Conservation (phyloP, 1,284 basidiomycete genomes). For the Xerocomus amazonicus region DNA sequence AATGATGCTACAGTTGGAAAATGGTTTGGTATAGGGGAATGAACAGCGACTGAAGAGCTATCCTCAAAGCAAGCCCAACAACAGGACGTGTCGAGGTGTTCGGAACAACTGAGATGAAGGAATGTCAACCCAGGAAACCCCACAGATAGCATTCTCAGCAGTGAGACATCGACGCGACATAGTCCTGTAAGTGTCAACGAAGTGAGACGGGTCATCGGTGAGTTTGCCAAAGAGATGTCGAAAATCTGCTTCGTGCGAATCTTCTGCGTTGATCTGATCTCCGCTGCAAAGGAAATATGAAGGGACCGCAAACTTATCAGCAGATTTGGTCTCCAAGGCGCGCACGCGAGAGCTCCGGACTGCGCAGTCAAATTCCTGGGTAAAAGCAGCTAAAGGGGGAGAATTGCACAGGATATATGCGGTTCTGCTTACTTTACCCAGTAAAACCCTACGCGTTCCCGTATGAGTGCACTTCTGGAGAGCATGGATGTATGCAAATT, state of each 20-base stretch:
- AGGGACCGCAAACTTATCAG: conserved; percentile 17
- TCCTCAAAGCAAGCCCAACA: conserved; percentile 65
- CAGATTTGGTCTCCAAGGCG: conserved; percentile 27
- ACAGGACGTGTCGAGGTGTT: conserved; percentile 51
- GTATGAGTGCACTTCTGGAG: conserved; percentile 7
- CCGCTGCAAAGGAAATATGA: conserved; percentile 25
- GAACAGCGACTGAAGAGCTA: conserved; percentile 48
- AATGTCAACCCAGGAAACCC: conserved; percentile 43
- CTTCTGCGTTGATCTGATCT: conserved; percentile 26
- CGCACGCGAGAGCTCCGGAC: conserved; percentile 19
- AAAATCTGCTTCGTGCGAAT: conserved; percentile 25
- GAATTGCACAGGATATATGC: conserved; percentile 21
- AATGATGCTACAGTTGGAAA: conserved; percentile 41
- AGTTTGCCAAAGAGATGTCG: conserved; percentile 7
- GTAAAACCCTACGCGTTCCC: conserved; percentile 15
- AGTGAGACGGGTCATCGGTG: conserved; percentile 32
- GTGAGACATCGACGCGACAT: conserved; percentile 48
- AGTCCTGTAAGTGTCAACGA: conserved; percentile 48
- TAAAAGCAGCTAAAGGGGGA: background rate
- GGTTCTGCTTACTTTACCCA: conserved; percentile 29
- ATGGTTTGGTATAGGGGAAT: conserved; percentile 59
- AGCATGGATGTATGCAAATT: conserved; percentile 27
- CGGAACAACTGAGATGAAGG: conserved; percentile 54
- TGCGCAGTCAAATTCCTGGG: conserved; percentile 18
- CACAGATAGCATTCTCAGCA: conserved; percentile 46